phyloP scores from a whole-genome alignment of 345 rosid species.

The Eucalyptus melliodora region DNA sequence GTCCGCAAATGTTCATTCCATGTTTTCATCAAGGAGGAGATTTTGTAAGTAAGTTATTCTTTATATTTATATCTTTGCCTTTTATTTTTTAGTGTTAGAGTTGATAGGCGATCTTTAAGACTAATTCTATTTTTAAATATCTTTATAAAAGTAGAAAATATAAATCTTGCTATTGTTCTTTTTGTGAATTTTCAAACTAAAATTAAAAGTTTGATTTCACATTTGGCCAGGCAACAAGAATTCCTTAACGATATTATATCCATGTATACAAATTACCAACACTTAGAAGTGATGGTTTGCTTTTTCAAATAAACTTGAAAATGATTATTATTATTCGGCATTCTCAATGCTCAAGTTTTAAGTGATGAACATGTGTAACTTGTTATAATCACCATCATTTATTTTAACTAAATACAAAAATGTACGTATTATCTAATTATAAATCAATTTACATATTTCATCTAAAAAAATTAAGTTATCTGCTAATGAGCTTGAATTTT shows the following conservation, averaged over 20 bases:
- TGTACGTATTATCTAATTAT: too few species aligned
- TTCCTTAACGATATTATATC: background rate
- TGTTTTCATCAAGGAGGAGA: background rate
- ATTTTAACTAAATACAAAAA: background rate
- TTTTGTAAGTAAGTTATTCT: background rate
- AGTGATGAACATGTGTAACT: background rate
- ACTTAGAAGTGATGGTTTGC: background rate
- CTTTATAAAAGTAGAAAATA: too few species aligned
- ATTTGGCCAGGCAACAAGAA: background rate
- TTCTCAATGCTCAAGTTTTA: background rate
- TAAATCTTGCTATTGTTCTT: background rate
- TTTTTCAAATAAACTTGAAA: background rate
- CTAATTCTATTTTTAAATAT: too few species aligned
- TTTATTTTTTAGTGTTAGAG: background rate
- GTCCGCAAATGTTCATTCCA: background rate
- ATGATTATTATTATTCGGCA: background rate
- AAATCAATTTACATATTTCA: too few species aligned
- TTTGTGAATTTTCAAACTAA: background rate
- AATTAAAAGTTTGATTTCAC: background rate
- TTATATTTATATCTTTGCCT: too few species aligned
- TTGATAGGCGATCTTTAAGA: background rate
- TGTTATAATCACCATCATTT: too few species aligned
- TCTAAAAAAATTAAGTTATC: background rate
- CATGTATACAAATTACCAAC: background rate
- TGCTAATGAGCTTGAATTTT: too few species aligned